A percentile compares a stretch with the other conserved stretches of the same genome.
These are phyloP conservation scores for Tardiomyces depauwii DNA, from an alignment of 1,139 yeast species.

Conservation along the genomic window DNA sequence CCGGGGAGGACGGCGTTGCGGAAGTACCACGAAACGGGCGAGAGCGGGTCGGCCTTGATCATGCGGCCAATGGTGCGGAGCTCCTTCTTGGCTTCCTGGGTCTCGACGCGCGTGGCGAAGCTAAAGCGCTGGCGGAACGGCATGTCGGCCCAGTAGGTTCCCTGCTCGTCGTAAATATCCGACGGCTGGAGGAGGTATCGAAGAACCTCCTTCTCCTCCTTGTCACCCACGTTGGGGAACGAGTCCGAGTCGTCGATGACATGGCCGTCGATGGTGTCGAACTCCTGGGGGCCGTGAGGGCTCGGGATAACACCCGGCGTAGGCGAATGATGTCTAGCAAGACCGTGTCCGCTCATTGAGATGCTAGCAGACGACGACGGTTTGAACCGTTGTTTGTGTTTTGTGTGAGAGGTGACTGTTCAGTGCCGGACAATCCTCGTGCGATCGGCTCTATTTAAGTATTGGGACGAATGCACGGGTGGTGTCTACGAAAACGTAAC, in stretches of 20 bases:
- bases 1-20: conserved; percentile 28
- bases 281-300: conserved; percentile 27
- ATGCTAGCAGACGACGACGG: no score
- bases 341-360: not conserved
- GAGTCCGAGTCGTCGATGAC: conserved; percentile 15
- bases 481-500: no score
- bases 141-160: conserved; percentile 30
- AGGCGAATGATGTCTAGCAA: conserved; percentile 19
- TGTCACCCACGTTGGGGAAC: conserved; percentile 14
- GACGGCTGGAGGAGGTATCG: conserved; percentile 22
- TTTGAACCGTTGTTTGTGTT: no score
- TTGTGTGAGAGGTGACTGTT: no score
- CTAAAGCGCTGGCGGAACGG: conserved; percentile 17
- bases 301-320: conserved; percentile 25
- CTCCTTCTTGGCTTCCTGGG: conserved; percentile 20
- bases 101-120: conserved; percentile 21
- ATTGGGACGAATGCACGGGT: no score
- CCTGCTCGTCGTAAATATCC: conserved; percentile 22
- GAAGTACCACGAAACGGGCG: conserved; percentile 26
- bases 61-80: conserved; percentile 14
- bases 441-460: no score
- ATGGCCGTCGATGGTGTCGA: conserved; percentile 24
- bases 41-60: conserved; percentile 25
- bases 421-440: no score
- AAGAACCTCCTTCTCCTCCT: conserved; percentile 25